These are phyloP conservation scores for Cladosporium cucumerinum DNA, from an alignment of 2,329 filamentous ascomycete species.

Conservation along the genomic window DNA sequence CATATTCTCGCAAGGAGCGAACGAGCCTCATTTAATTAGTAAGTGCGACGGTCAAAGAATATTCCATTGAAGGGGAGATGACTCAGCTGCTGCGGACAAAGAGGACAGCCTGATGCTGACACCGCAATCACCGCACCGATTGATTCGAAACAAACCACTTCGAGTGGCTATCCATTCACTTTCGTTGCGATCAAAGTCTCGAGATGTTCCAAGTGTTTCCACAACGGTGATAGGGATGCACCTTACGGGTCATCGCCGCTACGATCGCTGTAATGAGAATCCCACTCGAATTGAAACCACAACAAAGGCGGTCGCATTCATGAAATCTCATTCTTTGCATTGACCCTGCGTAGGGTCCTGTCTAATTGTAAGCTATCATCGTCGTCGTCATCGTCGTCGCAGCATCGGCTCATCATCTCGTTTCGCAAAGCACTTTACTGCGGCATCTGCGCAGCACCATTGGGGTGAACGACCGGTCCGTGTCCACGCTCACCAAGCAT, in stretches of 20 bases:
- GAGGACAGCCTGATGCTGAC: not conserved
- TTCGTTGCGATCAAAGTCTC: not conserved
- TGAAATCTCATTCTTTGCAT: not conserved
- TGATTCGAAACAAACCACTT: not conserved
- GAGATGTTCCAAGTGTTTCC: not conserved
- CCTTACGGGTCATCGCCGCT: not conserved
- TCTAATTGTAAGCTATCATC: not conserved
- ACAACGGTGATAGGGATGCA: not conserved
- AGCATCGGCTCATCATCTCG: not conserved
- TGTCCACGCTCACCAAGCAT: constrained; percentile 21
- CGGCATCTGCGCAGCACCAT: constrained; percentile 24
- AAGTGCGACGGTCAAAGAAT: not conserved
- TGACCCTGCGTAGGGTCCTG: not conserved
- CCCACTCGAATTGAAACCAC: not conserved
- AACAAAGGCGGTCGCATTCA: not conserved
- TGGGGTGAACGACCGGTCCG: constrained; percentile 19
- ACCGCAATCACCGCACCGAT: not conserved
- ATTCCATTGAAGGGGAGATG: not conserved
- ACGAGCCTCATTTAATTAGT: not conserved
- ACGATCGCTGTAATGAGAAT: not conserved
- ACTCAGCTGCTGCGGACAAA: constrained; percentile 3
- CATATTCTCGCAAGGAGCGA: not conserved
- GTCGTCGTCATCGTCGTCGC: not conserved
- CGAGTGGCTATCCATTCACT: not conserved
- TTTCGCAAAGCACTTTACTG: constrained; percentile 22